These are phyloP conservation scores for Gentiana straminea DNA, from an alignment of 257 asterid genomes.

Conservation along the genomic window DNA sequence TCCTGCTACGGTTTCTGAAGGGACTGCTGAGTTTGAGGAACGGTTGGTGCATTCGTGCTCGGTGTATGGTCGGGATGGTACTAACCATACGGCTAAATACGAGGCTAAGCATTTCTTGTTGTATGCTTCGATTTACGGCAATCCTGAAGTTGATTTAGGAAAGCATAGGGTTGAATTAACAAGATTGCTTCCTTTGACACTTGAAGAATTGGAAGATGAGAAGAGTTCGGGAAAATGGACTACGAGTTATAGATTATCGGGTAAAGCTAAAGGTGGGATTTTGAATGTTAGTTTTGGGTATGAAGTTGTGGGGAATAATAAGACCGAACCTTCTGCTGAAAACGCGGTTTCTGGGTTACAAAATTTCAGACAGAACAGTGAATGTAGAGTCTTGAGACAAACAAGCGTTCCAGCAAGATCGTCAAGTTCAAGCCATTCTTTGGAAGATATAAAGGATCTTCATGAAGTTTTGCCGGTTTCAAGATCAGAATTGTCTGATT, in stretches of 20 bases:
- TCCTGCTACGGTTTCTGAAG: slow-evolving; percentile 47
- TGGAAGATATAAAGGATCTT: slow-evolving; percentile 62
- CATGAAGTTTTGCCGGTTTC: slow-evolving; percentile 63
- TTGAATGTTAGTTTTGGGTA: slow-evolving; percentile 79
- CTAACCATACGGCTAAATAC: slow-evolving; percentile 77
- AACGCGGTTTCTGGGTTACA: slow-evolving; percentile 23
- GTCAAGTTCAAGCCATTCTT: slow-evolving; percentile 27
- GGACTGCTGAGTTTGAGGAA: slow-evolving; percentile 73
- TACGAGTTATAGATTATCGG: slow-evolving; percentile 80
- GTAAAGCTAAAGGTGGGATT: slow-evolving; percentile 72
- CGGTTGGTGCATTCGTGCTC: slow-evolving; percentile 63
- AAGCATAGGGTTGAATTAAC: slow-evolving; percentile 81
- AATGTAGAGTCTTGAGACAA: slow-evolving; percentile 16
- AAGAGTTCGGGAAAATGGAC: slow-evolving; percentile 88
- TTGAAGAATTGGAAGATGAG: slow-evolving; percentile 88
- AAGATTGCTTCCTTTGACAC: slow-evolving; percentile 80
- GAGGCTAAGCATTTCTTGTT: slow-evolving; percentile 74
- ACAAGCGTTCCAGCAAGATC: slow-evolving; percentile 51
- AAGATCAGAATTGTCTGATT: slow-evolving; percentile 46
- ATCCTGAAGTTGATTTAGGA: slow-evolving; percentile 83
- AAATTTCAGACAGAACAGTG: slow-evolving; percentile 24
- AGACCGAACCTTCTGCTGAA: slow-evolving; percentile 14
- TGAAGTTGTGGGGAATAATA: slow-evolving; percentile 37
- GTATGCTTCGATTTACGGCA: slow-evolving; percentile 53
- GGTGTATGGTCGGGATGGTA: slow-evolving; percentile 70